Evolutionary conservation across 495 filamentous ascomycete species (phyloP).

Genomic region (Schizothecium vesticola): DNA sequence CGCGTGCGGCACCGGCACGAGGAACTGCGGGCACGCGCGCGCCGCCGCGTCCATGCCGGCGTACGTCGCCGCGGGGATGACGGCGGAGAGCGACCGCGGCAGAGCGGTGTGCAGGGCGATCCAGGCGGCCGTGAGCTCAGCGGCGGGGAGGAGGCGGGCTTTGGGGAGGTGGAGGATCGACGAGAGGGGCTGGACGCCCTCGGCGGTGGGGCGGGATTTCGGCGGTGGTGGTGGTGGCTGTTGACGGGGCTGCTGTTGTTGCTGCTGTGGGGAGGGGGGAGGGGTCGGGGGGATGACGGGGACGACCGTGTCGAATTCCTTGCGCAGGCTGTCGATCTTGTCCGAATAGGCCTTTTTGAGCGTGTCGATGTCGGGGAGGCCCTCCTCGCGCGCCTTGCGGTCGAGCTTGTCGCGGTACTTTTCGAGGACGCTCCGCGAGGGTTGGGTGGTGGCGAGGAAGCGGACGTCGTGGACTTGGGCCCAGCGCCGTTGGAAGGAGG

Average conservation of each 20-base stretch:
- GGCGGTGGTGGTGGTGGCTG: slow-evolving; percentile 11
- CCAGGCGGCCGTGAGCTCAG: slow-evolving; percentile 86
- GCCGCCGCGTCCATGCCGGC: slow-evolving; percentile 60
- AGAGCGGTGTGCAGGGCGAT: slow-evolving; percentile 72
- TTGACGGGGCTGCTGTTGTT: background rate
- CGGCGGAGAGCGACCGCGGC: slow-evolving; percentile 69
- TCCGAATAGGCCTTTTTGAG: slow-evolving; percentile 78
- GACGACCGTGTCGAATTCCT: slow-evolving; percentile 41
- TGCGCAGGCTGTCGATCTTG: slow-evolving; percentile 63
- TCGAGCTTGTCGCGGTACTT: slow-evolving; percentile 85
- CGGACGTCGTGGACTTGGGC: slow-evolving; percentile 90
- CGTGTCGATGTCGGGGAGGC: slow-evolving; percentile 65
- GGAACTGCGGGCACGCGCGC: slow-evolving; percentile 74
- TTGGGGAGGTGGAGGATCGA: slow-evolving; percentile 81
- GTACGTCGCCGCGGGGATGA: slow-evolving; percentile 69
- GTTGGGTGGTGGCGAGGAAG: slow-evolving; percentile 61
- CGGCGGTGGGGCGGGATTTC: background rate
- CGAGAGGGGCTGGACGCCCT: slow-evolving; percentile 65
- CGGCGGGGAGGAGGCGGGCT: slow-evolving; percentile 60
- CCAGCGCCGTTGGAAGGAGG: slow-evolving; percentile 65
- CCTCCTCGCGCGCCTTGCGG: slow-evolving; percentile 75
- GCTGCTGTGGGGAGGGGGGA: background rate
- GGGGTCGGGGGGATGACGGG: slow-evolving; percentile 12
- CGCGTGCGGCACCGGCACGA: slow-evolving; percentile 78
- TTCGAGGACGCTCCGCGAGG: slow-evolving; percentile 59